Conservation (phyloP, 1,284 basidiomycete genomes). For the Retiboletus fuscus region DNA sequence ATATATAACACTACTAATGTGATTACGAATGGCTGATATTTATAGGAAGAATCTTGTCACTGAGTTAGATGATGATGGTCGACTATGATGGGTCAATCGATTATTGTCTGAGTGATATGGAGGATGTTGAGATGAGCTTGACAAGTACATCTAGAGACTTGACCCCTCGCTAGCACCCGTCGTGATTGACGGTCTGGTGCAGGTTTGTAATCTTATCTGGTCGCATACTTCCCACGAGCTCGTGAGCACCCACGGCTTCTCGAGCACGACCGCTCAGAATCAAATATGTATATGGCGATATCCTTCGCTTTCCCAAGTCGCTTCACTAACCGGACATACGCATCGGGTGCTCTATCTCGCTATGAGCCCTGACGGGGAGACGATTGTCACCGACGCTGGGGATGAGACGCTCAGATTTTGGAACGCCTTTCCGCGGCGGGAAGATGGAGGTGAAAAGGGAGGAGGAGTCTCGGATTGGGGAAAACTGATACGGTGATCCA, state of each 20-base stretch:
- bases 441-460: slow-evolving; percentile 56
- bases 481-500: slow-evolving; percentile 43
- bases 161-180: slow-evolving; percentile 8
- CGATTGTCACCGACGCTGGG: slow-evolving; percentile 97
- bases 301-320: slow-evolving; percentile 92
- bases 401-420: slow-evolving; percentile 98
- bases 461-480: slow-evolving; percentile 54
- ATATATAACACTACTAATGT: too few relatives aligned
- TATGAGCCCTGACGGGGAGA: slow-evolving; percentile 97
- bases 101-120: too few relatives aligned
- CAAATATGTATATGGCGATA: slow-evolving; percentile 99
- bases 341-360: slow-evolving; percentile 95
- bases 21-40: too few relatives aligned
- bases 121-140: too few relatives aligned
- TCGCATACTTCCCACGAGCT: slow-evolving; percentile 96
- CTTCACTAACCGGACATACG: slow-evolving; percentile 94
- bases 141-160: too few relatives aligned
- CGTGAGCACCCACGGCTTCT: slow-evolving; percentile 98
- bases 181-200: slow-evolving; percentile 22
- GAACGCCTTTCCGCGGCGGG: slow-evolving; percentile 88
- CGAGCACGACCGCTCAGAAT: slow-evolving; percentile 92
- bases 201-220: slow-evolving; percentile 99
- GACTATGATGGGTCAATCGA: too few relatives aligned
- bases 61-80: too few relatives aligned
- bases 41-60: too few relatives aligned